Evolutionary conservation across 1,284 basidiomycete genomes (phyloP), one percentile per base, ranked within the genome.

Genomic region (Cutaneotrichosporon dermatis): DNA sequence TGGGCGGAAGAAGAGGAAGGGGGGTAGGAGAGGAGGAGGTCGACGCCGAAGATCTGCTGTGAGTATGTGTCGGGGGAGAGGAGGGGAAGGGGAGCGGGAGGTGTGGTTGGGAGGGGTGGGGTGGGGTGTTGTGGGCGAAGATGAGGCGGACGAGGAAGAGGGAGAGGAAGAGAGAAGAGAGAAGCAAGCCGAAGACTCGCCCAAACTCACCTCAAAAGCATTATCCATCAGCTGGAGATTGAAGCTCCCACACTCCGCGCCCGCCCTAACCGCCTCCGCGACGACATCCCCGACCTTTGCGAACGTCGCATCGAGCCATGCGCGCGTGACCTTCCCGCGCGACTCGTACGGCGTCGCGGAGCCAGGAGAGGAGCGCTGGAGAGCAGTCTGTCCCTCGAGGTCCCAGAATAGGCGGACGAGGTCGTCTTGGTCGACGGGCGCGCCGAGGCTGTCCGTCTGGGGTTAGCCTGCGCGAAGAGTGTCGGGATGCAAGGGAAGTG

Each of bases 191-290:
- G 25, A 25, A 25, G 25, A 2, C 25, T 25, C 25, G 25, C 25
- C 25, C 25, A 25, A 25, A 25, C 73, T 60, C 62, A 77, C 84
- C 76, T 99, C 96, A 71, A 97, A 99, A 0, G 90, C 90, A 71
- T 98, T 97, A 0, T 91, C 89, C 57, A 92, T 76, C 1, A 89
- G 83, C 88, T 96, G 73, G 51, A 66, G 58, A 44, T 66, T 70
- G 40, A 75, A 74, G 40, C 69, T 70, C 6, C 75, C 88, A 68
- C 86, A 89, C 64, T 88, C 86, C 11, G 91, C 79, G 0, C 89
- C 92, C 3, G 94, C 94, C 71, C 83, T 86, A 76, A 98, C 94
- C 1, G 86, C 86, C 68, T 94, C 91, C 0, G 83, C 85, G 2
- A 96, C 81, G 10, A 89, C 80, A 10, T 83, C 80, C 0, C 83